Evolutionary conservation across 1,284 basidiomycete genomes (phyloP).

Genomic region (Ganoderma lingzhi): DNA sequence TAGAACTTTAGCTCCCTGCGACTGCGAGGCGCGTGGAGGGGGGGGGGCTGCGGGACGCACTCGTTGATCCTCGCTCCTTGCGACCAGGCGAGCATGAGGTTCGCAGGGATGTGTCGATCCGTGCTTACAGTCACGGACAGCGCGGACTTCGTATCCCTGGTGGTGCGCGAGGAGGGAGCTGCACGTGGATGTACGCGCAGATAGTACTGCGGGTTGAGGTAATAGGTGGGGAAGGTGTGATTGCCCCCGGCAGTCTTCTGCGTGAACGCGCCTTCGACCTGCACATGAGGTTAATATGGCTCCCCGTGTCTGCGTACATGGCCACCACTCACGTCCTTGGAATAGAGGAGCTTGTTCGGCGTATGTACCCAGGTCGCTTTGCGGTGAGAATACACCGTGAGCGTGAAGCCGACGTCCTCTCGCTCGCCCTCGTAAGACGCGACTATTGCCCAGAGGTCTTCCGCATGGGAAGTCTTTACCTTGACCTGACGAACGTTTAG

Average conservation of each 20-base stretch:
- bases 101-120: constrained; percentile 76
- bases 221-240: constrained; percentile 79
- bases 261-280: constrained; percentile 74
- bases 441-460: constrained; percentile 59
- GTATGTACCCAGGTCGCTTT: constrained; percentile 60
- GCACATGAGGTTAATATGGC: constrained; percentile 12
- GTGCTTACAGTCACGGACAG: constrained; percentile 64
- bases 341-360: constrained; percentile 49
- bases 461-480: constrained; percentile 45
- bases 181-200: constrained; percentile 58
- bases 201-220: constrained; percentile 91
- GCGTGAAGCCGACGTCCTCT: constrained; percentile 68
- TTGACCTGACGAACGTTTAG: constrained; percentile 40
- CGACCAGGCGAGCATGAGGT: constrained; percentile 81
- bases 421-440: constrained; percentile 72
- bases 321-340: constrained; percentile 47
- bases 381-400: constrained; percentile 61
- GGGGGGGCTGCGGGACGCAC: constrained; percentile 55
- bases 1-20: not conserved
- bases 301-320: not conserved
- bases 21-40: constrained; percentile 3
- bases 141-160: constrained; percentile 46
- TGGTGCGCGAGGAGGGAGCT: constrained; percentile 21
- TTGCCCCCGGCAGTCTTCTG: constrained; percentile 87
- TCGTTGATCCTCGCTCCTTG: constrained; percentile 76